Conservation (phyloP, 164 flowering plant species). For the Liriodendron chinense region DNA sequence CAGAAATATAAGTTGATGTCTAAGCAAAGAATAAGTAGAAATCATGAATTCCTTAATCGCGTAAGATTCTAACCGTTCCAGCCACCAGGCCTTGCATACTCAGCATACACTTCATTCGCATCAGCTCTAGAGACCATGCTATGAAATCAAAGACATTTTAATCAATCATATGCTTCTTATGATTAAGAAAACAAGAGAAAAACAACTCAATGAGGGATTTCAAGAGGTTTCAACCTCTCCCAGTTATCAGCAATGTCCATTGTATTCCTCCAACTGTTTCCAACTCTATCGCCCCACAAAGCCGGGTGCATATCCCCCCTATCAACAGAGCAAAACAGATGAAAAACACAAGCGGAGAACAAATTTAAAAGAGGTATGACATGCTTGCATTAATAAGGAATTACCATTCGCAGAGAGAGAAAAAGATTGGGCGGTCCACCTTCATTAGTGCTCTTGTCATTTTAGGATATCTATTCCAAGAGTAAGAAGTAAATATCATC, state of each 20-base stretch:
- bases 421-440: slow-evolving; percentile 55
- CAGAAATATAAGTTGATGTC: not conserved
- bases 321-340: not conserved
- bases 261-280: slow-evolving; percentile 82
- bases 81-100: slow-evolving; percentile 75
- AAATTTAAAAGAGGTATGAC: not conserved
- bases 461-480: slow-evolving; percentile 40
- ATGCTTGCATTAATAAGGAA: not conserved
- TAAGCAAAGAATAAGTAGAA: no score
- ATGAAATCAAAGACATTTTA: slow-evolving; percentile 6
- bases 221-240: slow-evolving; percentile 32
- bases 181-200: not conserved
- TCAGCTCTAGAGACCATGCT: slow-evolving; percentile 79
- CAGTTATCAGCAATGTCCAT: slow-evolving; percentile 55
- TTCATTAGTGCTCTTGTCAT: slow-evolving; percentile 65
- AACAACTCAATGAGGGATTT: no score
- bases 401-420: slow-evolving; percentile 74
- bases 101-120: slow-evolving; percentile 65
- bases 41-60: no score
- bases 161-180: not conserved
- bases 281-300: slow-evolving; percentile 52
- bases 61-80: slow-evolving; percentile 64
- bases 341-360: no score
- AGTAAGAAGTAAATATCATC: not conserved
- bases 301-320: slow-evolving; percentile 75